phyloP scores from a whole-genome alignment of 345 rosid species.

The Balakata baccata region DNA sequence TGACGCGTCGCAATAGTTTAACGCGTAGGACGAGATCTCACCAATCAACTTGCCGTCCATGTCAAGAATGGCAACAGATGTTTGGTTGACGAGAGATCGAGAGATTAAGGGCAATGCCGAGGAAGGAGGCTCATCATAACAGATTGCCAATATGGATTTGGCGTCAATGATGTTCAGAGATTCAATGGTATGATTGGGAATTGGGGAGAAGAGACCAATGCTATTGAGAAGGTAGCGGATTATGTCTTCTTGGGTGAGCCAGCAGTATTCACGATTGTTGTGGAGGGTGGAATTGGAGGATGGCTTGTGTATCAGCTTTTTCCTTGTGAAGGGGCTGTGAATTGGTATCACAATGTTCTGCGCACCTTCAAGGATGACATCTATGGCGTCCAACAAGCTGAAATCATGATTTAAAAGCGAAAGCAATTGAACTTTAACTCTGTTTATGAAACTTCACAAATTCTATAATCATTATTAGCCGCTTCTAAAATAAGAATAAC shows the following conservation, averaged over 20 bases:
- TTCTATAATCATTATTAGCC: too few relatives aligned
- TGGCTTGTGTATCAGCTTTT: slow-evolving; percentile 31
- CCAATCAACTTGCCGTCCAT: slow-evolving; percentile 38
- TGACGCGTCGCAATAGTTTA: slow-evolving; percentile 42
- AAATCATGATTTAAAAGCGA: not conserved
- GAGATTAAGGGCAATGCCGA: slow-evolving; percentile 38
- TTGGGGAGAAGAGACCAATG: slow-evolving; percentile 44
- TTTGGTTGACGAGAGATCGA: slow-evolving; percentile 35
- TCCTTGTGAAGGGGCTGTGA: slow-evolving; percentile 22
- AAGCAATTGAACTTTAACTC: not conserved
- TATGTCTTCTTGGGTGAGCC: slow-evolving; percentile 64
- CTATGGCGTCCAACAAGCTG: slow-evolving; percentile 60
- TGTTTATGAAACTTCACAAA: too few relatives aligned
- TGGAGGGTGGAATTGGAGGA: slow-evolving; percentile 33
- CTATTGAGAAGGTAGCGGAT: slow-evolving; percentile 54
- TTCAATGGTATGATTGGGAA: slow-evolving; percentile 37
- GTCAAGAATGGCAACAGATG: slow-evolving; percentile 50
- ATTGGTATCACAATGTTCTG: slow-evolving; percentile 56
- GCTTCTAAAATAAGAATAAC: too few relatives aligned
- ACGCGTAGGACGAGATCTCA: slow-evolving; percentile 46
- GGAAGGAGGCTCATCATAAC: slow-evolving; percentile 43
- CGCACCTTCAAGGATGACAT: slow-evolving; percentile 50
- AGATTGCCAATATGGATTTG: slow-evolving; percentile 30
- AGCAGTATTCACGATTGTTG: slow-evolving; percentile 49
- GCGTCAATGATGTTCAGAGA: slow-evolving; percentile 46